phyloP scores from a whole-genome alignment of 805 yeast species.

The Barnettozyma wickerhamii region DNA sequence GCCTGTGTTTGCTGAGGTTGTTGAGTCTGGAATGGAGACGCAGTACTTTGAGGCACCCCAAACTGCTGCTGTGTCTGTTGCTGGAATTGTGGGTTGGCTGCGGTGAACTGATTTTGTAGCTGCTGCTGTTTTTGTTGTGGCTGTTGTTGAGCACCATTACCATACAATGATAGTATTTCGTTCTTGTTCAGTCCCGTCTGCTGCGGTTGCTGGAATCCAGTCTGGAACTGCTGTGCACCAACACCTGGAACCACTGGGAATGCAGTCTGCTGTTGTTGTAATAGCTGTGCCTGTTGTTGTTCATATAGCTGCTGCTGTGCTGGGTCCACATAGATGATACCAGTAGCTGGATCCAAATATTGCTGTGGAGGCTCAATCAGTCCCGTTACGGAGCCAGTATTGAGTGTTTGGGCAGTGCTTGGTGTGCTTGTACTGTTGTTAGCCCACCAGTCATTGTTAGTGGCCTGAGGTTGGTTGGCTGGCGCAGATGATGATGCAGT shows the following conservation, averaged over 20 bases:
- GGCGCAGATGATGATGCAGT: constrained; percentile 4
- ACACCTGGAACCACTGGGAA: constrained; percentile 10
- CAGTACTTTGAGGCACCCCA: background rate
- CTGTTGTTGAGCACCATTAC: constrained; percentile 44
- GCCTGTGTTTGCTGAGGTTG: constrained; percentile 1
- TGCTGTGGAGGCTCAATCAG: constrained; percentile 51
- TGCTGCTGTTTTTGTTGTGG: constrained; percentile 9
- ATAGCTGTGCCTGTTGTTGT: constrained; percentile 19
- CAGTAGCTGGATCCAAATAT: constrained; percentile 68
- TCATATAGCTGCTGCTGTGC: constrained; percentile 46
- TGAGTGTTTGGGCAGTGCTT: constrained; percentile 28
- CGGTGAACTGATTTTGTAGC: background rate
- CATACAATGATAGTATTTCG: constrained; percentile 25
- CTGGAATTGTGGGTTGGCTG: background rate
- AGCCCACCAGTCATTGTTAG: constrained; percentile 21
- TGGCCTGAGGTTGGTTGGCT: constrained; percentile 6
- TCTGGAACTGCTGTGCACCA: constrained; percentile 1
- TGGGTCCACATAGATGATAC: constrained; percentile 63
- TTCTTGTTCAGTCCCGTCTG: constrained; percentile 18
- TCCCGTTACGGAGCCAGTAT: constrained; percentile 28
- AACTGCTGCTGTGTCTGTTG: constrained; percentile 5
- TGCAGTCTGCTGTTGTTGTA: constrained; percentile 7
- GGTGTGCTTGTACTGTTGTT: constrained; percentile 15
- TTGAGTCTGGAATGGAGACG: background rate
- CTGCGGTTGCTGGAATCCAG: constrained; percentile 8